phyloP scores from a whole-genome alignment of 1,139 yeast species.

The Sugiyamaella japonica region DNA sequence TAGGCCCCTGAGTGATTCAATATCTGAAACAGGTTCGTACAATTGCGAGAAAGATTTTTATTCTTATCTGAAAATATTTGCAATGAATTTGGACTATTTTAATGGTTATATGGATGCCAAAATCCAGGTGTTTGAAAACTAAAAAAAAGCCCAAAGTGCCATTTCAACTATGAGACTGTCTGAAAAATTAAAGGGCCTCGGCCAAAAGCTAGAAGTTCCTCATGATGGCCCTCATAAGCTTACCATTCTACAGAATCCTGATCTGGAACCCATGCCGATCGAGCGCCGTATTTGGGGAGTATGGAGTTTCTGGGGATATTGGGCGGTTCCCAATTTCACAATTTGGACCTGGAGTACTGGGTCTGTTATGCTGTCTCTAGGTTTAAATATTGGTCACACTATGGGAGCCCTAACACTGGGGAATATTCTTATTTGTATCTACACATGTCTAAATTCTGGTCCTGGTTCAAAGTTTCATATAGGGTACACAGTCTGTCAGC shows the following conservation, averaged over 20 bases:
- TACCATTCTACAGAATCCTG: constrained; percentile 21
- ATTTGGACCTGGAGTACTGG: constrained; percentile 34
- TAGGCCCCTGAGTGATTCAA: background rate
- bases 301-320: constrained; percentile 27
- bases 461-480: constrained; percentile 38
- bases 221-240: constrained; percentile 20
- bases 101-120: background rate
- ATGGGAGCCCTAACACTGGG: constrained; percentile 25
- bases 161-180: background rate
- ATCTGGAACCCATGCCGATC: constrained; percentile 35
- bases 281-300: constrained; percentile 33
- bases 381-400: constrained; percentile 26
- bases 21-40: background rate
- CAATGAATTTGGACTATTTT: background rate
- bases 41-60: background rate
- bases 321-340: constrained; percentile 30
- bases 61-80: background rate
- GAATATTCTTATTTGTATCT: constrained; percentile 27
- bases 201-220: constrained; percentile 23
- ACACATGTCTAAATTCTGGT: constrained; percentile 32
- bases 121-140: background rate
- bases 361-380: constrained; percentile 34
- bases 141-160: background rate
- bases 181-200: constrained; percentile 20
- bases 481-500: constrained; percentile 36